Percentiles rank a stretch among this genome's conserved stretches.
phyloP scores from a whole-genome alignment of 208 protist species.

The Strigomonas culicis region DNA sequence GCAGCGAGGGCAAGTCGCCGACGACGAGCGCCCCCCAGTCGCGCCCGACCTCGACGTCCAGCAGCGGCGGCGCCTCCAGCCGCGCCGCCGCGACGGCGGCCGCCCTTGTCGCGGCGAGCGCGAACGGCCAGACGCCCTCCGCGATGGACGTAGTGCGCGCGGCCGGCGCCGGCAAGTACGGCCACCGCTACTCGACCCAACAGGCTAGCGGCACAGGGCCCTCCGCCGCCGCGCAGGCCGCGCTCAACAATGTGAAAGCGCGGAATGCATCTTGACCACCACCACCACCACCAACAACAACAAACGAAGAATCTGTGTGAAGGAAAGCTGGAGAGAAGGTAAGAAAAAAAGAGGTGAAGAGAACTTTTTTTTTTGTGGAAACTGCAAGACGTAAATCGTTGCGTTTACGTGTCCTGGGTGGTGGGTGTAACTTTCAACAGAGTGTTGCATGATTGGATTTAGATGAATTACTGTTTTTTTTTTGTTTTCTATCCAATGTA shows the following conservation, averaged over 20 bases:
- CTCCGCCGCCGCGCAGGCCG: no score
- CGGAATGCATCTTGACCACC: no score
- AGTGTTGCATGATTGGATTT: no score
- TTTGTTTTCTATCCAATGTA: conserved; percentile 7
- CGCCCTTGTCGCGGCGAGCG: neutral
- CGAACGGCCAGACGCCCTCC: neutral
- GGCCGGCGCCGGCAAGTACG: conserved; percentile 5
- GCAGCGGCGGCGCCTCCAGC: neutral
- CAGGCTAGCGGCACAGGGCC: neutral
- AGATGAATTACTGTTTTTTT: no score
- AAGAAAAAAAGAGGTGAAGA: neutral
- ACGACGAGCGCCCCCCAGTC: no score
- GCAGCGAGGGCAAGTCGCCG: no score
- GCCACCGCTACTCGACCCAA: conserved; percentile 1
- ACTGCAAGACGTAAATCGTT: no score
- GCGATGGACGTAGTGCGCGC: conserved; percentile 1
- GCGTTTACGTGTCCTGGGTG: no score
- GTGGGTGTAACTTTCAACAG: no score
- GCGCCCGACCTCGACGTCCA: neutral
- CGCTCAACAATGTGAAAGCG: no score
- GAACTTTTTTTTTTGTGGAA: conserved; percentile 1
- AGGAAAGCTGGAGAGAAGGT: neutral
- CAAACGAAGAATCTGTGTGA: no score
- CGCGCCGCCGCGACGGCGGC: neutral
- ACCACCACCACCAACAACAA: no score